A percentile compares a stretch with the other conserved stretches of the same genome.
Conservation (phyloP, 2,329 filamentous ascomycete genomes). For the Colletotrichum tropicale region DNA sequence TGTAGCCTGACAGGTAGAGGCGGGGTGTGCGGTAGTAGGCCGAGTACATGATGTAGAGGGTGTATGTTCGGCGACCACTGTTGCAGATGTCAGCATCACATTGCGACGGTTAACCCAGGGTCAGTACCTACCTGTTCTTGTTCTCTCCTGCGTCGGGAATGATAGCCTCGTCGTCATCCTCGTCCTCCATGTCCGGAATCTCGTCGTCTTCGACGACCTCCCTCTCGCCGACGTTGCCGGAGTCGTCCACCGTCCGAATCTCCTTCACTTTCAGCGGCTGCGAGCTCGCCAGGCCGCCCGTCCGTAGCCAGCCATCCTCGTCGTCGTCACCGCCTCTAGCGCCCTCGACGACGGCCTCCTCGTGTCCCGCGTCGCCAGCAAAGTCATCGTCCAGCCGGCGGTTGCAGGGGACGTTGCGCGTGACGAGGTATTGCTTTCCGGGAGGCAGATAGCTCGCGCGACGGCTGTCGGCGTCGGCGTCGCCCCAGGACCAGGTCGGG, state of each 20-base stretch:
- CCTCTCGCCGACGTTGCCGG: constrained; percentile 81
- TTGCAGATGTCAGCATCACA: constrained; percentile 18
- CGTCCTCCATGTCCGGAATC: constrained; percentile 98
- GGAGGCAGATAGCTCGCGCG: constrained; percentile 81
- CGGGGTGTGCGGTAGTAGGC: constrained; percentile 96
- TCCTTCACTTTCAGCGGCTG: constrained; percentile 80
- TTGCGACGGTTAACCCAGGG: not conserved
- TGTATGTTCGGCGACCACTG: constrained; percentile 90
- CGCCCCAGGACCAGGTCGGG: constrained; percentile 96
- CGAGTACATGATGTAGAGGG: constrained; percentile 97
- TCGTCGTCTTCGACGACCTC: constrained; percentile 78
- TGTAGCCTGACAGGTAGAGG: constrained; percentile 92
- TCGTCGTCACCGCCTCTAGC: constrained; percentile 58
- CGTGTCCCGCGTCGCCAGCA: constrained; percentile 83
- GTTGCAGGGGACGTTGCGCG: constrained; percentile 92
- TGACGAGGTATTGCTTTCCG: constrained; percentile 94
- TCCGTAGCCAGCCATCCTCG: constrained; percentile 91
- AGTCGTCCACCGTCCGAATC: constrained; percentile 87
- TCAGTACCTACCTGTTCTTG: constrained; percentile 45
- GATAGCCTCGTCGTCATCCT: constrained; percentile 95
- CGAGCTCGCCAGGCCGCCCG: constrained; percentile 77
- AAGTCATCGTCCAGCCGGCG: constrained; percentile 92
- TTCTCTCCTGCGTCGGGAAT: constrained; percentile 73
- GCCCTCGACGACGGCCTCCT: constrained; percentile 79
- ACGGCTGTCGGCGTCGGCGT: constrained; percentile 80